Conservation (phyloP, 306 rosid species). For the Cicer yamashitae region DNA sequence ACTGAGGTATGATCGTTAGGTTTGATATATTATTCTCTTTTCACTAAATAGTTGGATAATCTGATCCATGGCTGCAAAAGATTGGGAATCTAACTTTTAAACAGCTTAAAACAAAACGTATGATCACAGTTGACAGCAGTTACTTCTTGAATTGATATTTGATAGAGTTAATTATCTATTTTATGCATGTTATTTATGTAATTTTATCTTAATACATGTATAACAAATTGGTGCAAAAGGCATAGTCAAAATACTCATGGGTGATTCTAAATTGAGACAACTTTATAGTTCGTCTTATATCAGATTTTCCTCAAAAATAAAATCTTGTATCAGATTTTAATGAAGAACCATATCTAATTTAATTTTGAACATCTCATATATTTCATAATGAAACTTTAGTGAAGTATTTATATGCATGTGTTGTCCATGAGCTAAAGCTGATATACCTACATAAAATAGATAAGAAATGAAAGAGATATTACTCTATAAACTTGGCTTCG, state of each 20-base stretch:
- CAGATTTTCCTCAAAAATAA: background rate
- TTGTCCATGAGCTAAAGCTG: slow-evolving; percentile 16
- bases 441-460: slow-evolving; percentile 15
- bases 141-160: too few relatives aligned
- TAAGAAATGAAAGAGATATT: background rate
- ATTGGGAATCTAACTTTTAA: slow-evolving; percentile 15
- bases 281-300: slow-evolving; percentile 3
- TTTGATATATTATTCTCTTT: slow-evolving; percentile 20
- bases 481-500: background rate
- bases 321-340: slow-evolving; percentile 2
- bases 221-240: slow-evolving; percentile 20
- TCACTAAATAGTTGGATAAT: slow-evolving; percentile 1
- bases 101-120: slow-evolving; percentile 4
- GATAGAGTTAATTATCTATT: slow-evolving; percentile 4
- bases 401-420: background rate
- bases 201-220: slow-evolving; percentile 6
- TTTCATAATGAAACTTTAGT: slow-evolving; percentile 1
- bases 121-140: background rate
- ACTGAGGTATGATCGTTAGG: slow-evolving; percentile 56
- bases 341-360: background rate
- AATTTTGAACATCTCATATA: slow-evolving; percentile 14
- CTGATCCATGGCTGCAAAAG: background rate
- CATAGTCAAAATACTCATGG: slow-evolving; percentile 1
- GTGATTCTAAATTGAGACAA: slow-evolving; percentile 18
- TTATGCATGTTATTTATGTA: slow-evolving; percentile 7